phyloP scores from a whole-genome alignment of 2,329 filamentous ascomycete species.

The Aureobasidium mangrovei region DNA sequence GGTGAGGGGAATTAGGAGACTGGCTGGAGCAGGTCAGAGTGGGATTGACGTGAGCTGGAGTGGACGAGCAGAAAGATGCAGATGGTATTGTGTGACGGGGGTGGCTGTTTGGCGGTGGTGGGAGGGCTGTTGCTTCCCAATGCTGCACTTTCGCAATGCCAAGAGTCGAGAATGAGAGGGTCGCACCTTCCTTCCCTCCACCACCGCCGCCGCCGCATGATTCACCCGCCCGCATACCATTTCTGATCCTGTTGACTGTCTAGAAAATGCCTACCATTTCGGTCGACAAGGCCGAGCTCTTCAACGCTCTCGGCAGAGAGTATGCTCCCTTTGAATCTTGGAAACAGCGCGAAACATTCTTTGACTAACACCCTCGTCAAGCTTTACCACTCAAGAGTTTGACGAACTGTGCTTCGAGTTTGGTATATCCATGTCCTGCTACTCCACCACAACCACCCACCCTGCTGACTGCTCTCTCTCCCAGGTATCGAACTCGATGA shows the following conservation, averaged over 20 bases:
- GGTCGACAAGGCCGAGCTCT: conserved; percentile 93
- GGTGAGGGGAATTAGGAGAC: neutral
- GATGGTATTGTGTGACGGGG: neutral
- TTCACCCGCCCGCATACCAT: conserved; percentile 7
- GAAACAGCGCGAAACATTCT: conserved; percentile 18
- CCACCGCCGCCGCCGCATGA: neutral
- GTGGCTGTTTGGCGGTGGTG: neutral
- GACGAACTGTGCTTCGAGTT: conserved; percentile 98
- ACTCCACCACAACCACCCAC: neutral
- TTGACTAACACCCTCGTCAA: conserved; percentile 45
- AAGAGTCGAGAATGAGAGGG: neutral
- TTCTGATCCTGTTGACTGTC: neutral
- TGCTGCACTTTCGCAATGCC: neutral
- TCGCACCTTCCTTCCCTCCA: too few relatives aligned
- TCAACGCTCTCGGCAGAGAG: conserved; percentile 82
- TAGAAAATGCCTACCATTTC: conserved; percentile 85
- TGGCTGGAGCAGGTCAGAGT: neutral
- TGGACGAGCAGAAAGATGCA: neutral
- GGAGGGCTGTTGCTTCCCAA: neutral
- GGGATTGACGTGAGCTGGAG: neutral
- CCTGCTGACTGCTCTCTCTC: neutral
- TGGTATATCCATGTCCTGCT: conserved; percentile 39
- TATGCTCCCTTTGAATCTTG: conserved; percentile 32
- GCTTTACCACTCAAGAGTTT: conserved; percentile 70
- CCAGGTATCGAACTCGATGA: conserved; percentile 80